Evolutionary conservation across 192 early-diverging fungal species (phyloP), one percentile per base, ranked within the genome.

Genomic region (Irineochytrium annulatum): DNA sequence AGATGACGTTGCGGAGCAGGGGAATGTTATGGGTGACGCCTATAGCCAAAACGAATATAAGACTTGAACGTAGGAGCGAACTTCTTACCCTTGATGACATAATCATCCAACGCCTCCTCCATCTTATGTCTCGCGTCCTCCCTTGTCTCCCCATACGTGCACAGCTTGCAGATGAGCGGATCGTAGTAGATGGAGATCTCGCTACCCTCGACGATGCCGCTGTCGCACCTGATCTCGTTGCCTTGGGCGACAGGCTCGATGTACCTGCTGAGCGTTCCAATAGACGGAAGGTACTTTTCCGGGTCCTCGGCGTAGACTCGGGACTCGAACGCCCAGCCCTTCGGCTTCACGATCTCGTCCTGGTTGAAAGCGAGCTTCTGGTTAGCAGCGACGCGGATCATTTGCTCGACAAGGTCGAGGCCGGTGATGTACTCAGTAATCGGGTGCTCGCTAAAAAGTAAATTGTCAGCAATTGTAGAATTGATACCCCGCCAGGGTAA

Each of bases 291-390:
- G 77, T 91, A 95, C 71, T 87, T 92, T 49, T 88, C 88, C 1
- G 94, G 92, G 67, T 97, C 91, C 68, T 97, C 94, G 27, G 94
- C 94, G 67, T 97, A 97, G 14, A 97, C 91, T 48, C 94, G 87
- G 14, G 94, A 90, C 76, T 97, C 94, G 60, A 94, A 84, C 4
- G 94, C 89, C 92, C 92, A 95, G 1, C 94, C 94, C 41, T 89
- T 78, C 53, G 87, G 84, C 39, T 78, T 73, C 30, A 43, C 34
- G 32, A 94, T 77, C 39, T 93, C 91, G 1, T 71, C 60, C 72
- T 97, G 94, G 14, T 71, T 78, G 30, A 92, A 73, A 8, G 66
- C 51, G 32, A 97, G 75, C 53, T 77, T 74, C 58, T 92, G 84
- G 13, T 81, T 81, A 0, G 91, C 91, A 17, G 94, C 94, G 48